A percentile compares a stretch with the other conserved stretches of the same genome.
Conservation (phyloP, 495 filamentous ascomycete genomes). For the Evernia prunastri region DNA sequence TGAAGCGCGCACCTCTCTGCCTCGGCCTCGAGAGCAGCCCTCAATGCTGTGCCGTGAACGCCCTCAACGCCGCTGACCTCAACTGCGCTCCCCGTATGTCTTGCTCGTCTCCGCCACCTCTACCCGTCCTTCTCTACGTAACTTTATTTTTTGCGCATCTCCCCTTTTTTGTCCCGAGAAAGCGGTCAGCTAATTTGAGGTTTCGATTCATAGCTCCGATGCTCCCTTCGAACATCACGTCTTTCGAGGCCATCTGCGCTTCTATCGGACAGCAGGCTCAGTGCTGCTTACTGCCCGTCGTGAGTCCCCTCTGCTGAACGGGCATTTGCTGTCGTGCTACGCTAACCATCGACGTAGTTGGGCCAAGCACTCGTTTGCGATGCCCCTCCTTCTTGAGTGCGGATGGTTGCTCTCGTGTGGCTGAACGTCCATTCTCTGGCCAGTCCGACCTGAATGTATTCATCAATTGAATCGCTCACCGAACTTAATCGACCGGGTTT, state of each 20-base stretch:
- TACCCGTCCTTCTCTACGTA: neutral
- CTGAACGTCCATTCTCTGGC: too few relatives aligned
- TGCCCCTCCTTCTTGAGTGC: neutral
- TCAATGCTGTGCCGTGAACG: neutral
- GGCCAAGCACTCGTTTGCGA: neutral
- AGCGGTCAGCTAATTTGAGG: neutral
- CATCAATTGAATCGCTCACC: too few relatives aligned
- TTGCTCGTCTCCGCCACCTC: neutral
- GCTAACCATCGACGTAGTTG: neutral
- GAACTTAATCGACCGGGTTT: too few relatives aligned
- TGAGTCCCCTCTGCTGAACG: neutral
- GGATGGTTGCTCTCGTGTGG: too few relatives aligned
- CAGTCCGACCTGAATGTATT: too few relatives aligned
- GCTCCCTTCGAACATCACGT: neutral
- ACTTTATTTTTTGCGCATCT: neutral
- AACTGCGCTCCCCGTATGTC: constrained; percentile 3
- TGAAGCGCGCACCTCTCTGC: neutral
- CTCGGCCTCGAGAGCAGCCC: neutral
- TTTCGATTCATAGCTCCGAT: neutral
- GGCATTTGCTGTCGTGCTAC: too few relatives aligned
- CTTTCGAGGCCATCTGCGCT: neutral
- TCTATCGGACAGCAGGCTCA: constrained; percentile 3
- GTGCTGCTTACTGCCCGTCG: neutral
- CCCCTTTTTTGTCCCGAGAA: neutral
- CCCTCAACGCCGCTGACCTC: neutral